Evolutionary conservation across 2,329 filamentous ascomycete species (phyloP).

Genomic region (Colletotrichum cordylinicola): DNA sequence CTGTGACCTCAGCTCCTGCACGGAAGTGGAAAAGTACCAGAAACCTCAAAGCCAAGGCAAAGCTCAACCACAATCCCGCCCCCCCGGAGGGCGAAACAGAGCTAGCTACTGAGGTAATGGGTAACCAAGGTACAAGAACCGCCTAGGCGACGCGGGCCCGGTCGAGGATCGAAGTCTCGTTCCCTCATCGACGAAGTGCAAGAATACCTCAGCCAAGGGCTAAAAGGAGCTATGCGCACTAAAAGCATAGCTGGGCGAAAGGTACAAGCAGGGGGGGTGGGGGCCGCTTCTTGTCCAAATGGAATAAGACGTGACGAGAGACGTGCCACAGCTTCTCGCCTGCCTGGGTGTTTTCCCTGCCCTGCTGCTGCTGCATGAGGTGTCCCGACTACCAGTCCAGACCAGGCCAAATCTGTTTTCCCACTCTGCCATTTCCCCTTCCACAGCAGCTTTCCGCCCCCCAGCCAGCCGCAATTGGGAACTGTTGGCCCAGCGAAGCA

Average conservation of each 20-base stretch:
- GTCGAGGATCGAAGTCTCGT: slow-evolving; percentile 19
- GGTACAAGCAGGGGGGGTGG: background rate
- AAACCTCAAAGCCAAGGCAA: background rate
- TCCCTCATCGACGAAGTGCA: slow-evolving; percentile 9
- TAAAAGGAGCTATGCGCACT: background rate
- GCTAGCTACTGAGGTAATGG: background rate
- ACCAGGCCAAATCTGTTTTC: background rate
- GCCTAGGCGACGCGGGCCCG: background rate
- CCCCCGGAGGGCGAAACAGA: slow-evolving; percentile 11
- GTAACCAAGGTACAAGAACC: background rate
- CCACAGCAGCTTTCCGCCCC: background rate
- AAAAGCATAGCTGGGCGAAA: background rate
- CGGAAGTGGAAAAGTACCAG: background rate
- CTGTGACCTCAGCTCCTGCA: slow-evolving; percentile 20
- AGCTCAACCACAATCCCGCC: background rate
- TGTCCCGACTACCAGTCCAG: background rate
- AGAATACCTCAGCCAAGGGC: background rate
- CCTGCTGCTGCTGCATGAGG: background rate
- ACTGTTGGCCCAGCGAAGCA: background rate
- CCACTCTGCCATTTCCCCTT: background rate
- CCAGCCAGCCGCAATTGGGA: background rate
- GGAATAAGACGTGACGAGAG: background rate
- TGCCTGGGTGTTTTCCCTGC: background rate
- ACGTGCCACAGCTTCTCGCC: background rate
- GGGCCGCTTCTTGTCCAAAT: background rate